Evolutionary conservation across 2,329 filamentous ascomycete species (phyloP), one percentile per base, ranked within the genome.

Genomic region (Talaromyces amestolkiae): DNA sequence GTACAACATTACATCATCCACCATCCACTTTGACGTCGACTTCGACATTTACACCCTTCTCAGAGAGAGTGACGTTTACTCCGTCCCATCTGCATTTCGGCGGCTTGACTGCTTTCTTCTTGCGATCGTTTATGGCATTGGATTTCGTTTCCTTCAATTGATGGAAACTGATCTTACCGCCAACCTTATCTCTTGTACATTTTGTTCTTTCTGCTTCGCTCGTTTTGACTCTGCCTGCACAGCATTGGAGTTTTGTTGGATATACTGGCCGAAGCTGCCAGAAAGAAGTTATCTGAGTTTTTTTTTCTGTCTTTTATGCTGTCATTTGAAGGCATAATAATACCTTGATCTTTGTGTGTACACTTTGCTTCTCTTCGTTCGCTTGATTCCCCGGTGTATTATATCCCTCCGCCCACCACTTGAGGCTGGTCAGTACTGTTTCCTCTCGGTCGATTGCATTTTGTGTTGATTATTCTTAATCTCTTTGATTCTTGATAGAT

Each of bases 381-480:
- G 35, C 64, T 61, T 66, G 64, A 63, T 63, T 61, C 58, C 64
- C 64, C 59, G 64, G 60, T 66, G 64, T 65, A 51, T 61, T 59
- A 56, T 58, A 59, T 33, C 19, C 47, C 47, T 17, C 47, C 45
- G 37, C 41, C 37, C 45, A 43, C 47, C 17, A 41, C 19, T 33
- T 53, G 59, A 41, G 60, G 60, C 47, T 54, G 60, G 60, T 33
- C 47, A 31, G 60, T 53, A 62, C 41, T 58, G 35, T 54, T 56
- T 58, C 51, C 58, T 63, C 61, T 63, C 61, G 61, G 39, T 63
- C 51, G 59, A 61, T 59, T 63, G 58, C 58, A 58, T 62, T 31
- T 61, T 58, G 37, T 39, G 39, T 49, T 65, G 51, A 35, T 54
- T 54, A 54, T 56, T 39, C 39, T 24, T 27, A 53, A 5, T 39